Conservation (phyloP, 1,139 yeast species). For the Suhomyces bokatorum region DNA sequence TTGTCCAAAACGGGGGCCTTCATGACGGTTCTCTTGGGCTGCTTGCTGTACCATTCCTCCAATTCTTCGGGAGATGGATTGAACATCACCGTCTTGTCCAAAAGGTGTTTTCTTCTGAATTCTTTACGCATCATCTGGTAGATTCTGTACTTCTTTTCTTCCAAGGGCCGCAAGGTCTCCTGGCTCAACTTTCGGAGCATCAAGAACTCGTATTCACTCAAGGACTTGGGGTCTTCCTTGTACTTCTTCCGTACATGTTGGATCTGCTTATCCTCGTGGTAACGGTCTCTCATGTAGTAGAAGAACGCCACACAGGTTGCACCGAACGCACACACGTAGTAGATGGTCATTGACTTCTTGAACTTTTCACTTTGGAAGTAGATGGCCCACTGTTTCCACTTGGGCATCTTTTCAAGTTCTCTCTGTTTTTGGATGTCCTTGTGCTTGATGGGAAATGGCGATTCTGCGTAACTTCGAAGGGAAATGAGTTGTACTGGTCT, state of each 20-base stretch:
- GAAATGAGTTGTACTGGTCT: background rate
- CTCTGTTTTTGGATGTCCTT: conserved; percentile 24
- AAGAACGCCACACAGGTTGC: conserved; percentile 60
- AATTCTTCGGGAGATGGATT: conserved; percentile 54
- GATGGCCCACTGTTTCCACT: conserved; percentile 42
- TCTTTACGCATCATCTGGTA: conserved; percentile 57
- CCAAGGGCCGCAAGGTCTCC: conserved; percentile 56
- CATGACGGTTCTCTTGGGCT: conserved; percentile 28
- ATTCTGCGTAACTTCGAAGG: conserved; percentile 18
- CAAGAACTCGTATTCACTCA: conserved; percentile 63
- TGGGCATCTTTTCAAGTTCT: conserved; percentile 32
- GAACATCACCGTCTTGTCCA: conserved; percentile 46
- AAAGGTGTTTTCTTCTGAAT: conserved; percentile 47
- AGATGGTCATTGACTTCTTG: conserved; percentile 43
- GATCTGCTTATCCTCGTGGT: conserved; percentile 64
- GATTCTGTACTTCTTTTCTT: conserved; percentile 51
- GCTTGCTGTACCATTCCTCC: conserved; percentile 47
- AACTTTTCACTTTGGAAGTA: conserved; percentile 41
- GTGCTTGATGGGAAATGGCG: conserved; percentile 38
- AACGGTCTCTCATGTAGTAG: conserved; percentile 66
- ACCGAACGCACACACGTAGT: conserved; percentile 58
- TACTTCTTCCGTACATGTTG: conserved; percentile 45
- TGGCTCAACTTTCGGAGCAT: conserved; percentile 55
- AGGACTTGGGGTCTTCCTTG: conserved; percentile 35
- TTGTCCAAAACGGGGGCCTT: conserved; percentile 32